These are phyloP conservation scores for Scleroderma bovista DNA, from an alignment of 768 basidiomycete species.

Conservation along the genomic window DNA sequence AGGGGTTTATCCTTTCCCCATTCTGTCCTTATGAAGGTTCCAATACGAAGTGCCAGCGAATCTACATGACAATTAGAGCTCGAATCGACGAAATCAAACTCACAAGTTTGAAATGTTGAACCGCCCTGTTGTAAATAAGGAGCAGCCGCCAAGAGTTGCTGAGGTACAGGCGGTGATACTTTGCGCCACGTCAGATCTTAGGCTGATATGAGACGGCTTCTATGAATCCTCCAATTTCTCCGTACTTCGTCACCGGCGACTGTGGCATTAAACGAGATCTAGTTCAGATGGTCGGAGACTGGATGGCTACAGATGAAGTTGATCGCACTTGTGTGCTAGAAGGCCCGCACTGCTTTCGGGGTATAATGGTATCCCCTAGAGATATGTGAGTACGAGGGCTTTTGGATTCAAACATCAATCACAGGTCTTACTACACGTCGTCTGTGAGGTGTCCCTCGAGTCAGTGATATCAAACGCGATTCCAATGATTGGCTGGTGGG, in stretches of 20 bases:
- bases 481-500: slow-evolving; percentile 15
- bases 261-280: background rate
- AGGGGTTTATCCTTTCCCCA: background rate
- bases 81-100: background rate
- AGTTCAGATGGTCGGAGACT: background rate
- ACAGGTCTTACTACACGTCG: background rate
- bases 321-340: slow-evolving; percentile 1
- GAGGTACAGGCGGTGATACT: slow-evolving; percentile 6
- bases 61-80: background rate
- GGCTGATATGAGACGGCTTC: slow-evolving; percentile 8
- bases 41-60: background rate
- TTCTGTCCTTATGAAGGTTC: background rate
- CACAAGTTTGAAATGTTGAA: background rate
- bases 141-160: background rate
- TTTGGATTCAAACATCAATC: background rate
- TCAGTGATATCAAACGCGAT: slow-evolving; percentile 11
- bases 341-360: slow-evolving; percentile 2
- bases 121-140: background rate
- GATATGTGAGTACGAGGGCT: too few species aligned
- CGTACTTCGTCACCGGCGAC: slow-evolving; percentile 6
- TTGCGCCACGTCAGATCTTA: slow-evolving; percentile 1
- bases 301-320: background rate
- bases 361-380: slow-evolving; percentile 1
- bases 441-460: background rate
- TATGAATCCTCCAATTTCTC: slow-evolving; percentile 11